Conservation (phyloP, 2,329 filamentous ascomycete species). For the Penicillium carneum region DNA sequence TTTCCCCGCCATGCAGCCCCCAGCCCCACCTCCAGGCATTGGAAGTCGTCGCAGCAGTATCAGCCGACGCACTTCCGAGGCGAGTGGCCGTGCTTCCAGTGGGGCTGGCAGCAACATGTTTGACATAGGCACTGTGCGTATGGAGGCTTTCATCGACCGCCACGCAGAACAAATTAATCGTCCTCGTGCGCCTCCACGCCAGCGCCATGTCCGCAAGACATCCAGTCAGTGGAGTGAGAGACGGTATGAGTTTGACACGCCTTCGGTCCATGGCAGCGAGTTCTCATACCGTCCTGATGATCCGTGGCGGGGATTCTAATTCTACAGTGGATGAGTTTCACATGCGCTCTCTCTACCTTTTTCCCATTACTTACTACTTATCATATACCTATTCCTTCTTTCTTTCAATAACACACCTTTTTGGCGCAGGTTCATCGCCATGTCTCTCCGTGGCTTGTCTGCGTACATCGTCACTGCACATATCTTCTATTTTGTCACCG, state of each 20-base stretch:
- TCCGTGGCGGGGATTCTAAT: constrained; percentile 57
- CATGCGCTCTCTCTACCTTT: neutral
- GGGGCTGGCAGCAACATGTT: constrained; percentile 68
- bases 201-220: constrained; percentile 40
- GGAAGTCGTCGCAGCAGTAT: constrained; percentile 52
- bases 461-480: neutral
- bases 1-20: constrained; percentile 38
- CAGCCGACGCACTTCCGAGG: constrained; percentile 62
- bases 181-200: constrained; percentile 32
- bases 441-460: constrained; percentile 1
- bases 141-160: constrained; percentile 90
- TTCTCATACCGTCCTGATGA: constrained; percentile 53
- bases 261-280: constrained; percentile 49
- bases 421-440: constrained; percentile 10
- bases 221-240: constrained; percentile 45
- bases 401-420: neutral
- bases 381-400: constrained; percentile 11
- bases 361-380: constrained; percentile 4
- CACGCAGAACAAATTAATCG: constrained; percentile 43
- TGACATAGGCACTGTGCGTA: constrained; percentile 88
- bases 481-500: constrained; percentile 6
- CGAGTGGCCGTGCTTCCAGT: constrained; percentile 56
- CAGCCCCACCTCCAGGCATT: constrained; percentile 36
- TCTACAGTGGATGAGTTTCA: neutral
- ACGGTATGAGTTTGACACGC: constrained; percentile 46